Base-by-base conservation (phyloP, 2,329 filamentous ascomycete genomes). In the Ceratocystis cubensis region DNA sequence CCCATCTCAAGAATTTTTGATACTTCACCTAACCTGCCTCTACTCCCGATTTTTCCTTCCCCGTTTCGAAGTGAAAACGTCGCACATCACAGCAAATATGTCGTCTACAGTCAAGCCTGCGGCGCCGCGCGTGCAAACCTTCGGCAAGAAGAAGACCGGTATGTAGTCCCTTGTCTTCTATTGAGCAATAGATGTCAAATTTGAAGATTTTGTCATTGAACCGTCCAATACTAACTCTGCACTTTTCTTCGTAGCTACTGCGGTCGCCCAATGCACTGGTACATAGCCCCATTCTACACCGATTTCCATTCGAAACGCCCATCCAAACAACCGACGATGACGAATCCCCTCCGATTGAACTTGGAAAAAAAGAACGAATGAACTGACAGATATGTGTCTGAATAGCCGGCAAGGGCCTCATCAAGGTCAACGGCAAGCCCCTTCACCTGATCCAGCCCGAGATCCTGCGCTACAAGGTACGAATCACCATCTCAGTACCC, bases 401-500 rank as follows among this genome's bases (percentile, higher is more conserved):
- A 68, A 67, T 48, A 78, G 73, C 77, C 73, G 77, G 77, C 71
- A 74, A 74, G 72, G 94, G 94, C 80, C 87, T 97, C 75, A 86
- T 99, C 82, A 96, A 95, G 85, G 94, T 96, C 82, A 99, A 97
- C 85, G 94, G 94, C 82, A 89, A 91, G 79, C 94, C 94, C 76
- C 87, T 99, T 75, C 83, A 84, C 76, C 89, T 97, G 75, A 89
- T 96, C 75, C 89, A 96, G 84, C 92, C 94, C 75, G 89, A 96
- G 83, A 88, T 96, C 80, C 86, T 99, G 76, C 89, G 94, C 80
- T 96, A 96, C 88, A 97, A 96, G 89, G 85, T 88, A 84, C 78
- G 79, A 75, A 67, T 44, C 10, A 64, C 15, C 20, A 17, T 20
- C 41, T 48, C 45, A 56, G 20, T 5, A 46, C 10, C n/a, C 20